Conservation (phyloP, 352 stramenopile species). For the Pythium vanterpoolii region DNA sequence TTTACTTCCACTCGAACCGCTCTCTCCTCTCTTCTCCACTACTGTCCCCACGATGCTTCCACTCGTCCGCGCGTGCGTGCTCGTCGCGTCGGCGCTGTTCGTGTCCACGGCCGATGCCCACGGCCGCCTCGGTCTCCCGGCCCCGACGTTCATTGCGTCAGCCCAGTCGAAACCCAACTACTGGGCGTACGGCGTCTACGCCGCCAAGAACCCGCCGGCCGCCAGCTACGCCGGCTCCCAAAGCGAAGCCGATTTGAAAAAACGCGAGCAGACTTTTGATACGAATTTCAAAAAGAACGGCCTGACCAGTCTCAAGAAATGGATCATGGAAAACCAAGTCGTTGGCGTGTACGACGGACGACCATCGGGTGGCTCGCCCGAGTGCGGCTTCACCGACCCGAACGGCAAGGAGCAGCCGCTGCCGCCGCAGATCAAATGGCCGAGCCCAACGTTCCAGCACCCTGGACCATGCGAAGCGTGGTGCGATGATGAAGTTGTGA, state of each 20-base stretch:
- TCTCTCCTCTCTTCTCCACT: too few relatives aligned
- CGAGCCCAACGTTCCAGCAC: constrained; percentile 7
- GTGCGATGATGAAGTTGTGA: constrained; percentile 5
- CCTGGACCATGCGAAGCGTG: constrained; percentile 4
- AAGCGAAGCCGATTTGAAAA: constrained; percentile 8
- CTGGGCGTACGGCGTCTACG: constrained; percentile 9
- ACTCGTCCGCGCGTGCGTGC: background rate
- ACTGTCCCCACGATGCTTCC: background rate
- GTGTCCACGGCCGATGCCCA: constrained; percentile 1
- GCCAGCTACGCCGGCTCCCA: constrained; percentile 1
- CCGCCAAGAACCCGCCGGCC: constrained; percentile 7
- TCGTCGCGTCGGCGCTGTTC: constrained; percentile 4
- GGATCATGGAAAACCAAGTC: constrained; percentile 14
- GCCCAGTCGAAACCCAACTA: constrained; percentile 7
- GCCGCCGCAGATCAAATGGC: constrained; percentile 4
- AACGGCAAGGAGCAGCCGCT: constrained; percentile 10
- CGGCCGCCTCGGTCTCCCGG: constrained; percentile 4
- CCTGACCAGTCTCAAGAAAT: constrained; percentile 4
- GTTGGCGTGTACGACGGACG: constrained; percentile 2
- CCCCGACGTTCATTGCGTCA: constrained; percentile 7
- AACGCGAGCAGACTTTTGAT: constrained; percentile 11
- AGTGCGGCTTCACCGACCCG: constrained; percentile 10
- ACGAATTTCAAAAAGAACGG: constrained; percentile 15
- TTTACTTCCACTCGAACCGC: too few relatives aligned
- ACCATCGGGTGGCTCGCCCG: background rate